These are phyloP conservation scores for Heterobasidion occidentale DNA, from an alignment of 1,284 basidiomycete genomes.

Conservation along the genomic window DNA sequence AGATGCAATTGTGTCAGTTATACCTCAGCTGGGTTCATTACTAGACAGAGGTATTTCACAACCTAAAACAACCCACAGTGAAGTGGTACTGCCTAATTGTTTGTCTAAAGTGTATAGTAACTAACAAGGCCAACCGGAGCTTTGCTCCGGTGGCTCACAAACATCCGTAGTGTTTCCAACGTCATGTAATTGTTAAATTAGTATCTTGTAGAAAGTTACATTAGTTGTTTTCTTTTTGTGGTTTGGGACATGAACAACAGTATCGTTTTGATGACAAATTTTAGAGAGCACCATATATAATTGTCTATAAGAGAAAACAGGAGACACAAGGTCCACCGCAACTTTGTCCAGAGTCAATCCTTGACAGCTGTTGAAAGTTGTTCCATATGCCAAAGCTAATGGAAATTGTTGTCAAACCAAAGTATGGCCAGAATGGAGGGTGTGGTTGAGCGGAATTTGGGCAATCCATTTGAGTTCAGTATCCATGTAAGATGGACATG, in stretches of 20 bases:
- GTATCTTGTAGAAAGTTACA: background rate
- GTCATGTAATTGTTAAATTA: background rate
- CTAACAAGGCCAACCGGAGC: background rate
- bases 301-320: conserved; percentile 36
- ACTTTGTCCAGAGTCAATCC: conserved; percentile 30
- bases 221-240: background rate
- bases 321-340: conserved; percentile 25
- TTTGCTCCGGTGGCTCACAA: background rate
- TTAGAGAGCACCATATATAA: conserved; percentile 34
- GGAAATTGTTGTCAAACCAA: conserved; percentile 31
- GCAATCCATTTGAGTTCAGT: conserved; percentile 21
- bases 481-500: conserved; percentile 5
- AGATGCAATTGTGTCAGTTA: no score
- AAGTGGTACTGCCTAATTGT: no score
- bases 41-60: no score
- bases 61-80: no score
- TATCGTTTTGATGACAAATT: conserved; percentile 22
- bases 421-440: conserved; percentile 23
- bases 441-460: conserved; percentile 23
- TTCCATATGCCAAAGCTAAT: conserved; percentile 31
- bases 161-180: background rate
- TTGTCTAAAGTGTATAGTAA: no score
- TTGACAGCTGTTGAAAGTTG: conserved; percentile 37
- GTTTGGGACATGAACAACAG: background rate
- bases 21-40: no score